Conservation (phyloP, 768 basidiomycete genomes). For the Roridomyces roridus region DNA sequence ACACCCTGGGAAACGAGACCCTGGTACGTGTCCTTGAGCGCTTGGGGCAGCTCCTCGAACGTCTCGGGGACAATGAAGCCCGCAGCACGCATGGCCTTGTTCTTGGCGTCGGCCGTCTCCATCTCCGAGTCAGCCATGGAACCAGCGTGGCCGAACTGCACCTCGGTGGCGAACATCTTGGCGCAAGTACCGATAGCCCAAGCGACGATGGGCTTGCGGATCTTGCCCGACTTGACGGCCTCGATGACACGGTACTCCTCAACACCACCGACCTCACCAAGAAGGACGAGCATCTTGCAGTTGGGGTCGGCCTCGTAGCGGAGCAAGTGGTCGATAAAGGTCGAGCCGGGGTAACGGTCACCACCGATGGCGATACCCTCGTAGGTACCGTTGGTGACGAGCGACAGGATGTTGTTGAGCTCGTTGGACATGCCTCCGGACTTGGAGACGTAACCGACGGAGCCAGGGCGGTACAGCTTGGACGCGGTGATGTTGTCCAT, state of each 20-base stretch:
- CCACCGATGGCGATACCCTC: constrained; percentile 99
- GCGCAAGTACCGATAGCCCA: constrained; percentile 99
- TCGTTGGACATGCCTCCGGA: constrained; percentile 99
- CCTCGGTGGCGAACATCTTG: constrained; percentile 99
- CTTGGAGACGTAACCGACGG: constrained; percentile 99
- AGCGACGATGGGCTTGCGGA: constrained; percentile 98
- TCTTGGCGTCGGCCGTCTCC: constrained; percentile 99
- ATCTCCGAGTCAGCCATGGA: constrained; percentile 97
- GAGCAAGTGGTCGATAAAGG: constrained; percentile 98
- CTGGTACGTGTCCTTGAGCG: constrained; percentile 86
- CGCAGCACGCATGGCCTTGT: constrained; percentile 90
- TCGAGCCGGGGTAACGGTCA: constrained; percentile 97
- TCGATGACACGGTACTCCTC: constrained; percentile 99
- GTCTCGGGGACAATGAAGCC: constrained; percentile 98
- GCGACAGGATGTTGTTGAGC: constrained; percentile 98
- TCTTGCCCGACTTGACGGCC: constrained; percentile 89
- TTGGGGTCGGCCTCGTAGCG: constrained; percentile 97
- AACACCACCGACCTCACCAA: constrained; percentile 98
- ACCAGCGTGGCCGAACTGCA: constrained; percentile 99
- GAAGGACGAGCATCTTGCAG: constrained; percentile 98
- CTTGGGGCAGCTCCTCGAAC: constrained; percentile 93
- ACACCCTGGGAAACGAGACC: constrained; percentile 71
- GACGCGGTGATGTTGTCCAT: constrained; percentile 99
- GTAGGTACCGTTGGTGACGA: constrained; percentile 97
- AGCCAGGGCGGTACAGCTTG: constrained; percentile 97